A percentile compares a stretch with the other conserved stretches of the same genome.
Conservation (phyloP, 148 eudicot species). For the Talinum fruticosum region DNA sequence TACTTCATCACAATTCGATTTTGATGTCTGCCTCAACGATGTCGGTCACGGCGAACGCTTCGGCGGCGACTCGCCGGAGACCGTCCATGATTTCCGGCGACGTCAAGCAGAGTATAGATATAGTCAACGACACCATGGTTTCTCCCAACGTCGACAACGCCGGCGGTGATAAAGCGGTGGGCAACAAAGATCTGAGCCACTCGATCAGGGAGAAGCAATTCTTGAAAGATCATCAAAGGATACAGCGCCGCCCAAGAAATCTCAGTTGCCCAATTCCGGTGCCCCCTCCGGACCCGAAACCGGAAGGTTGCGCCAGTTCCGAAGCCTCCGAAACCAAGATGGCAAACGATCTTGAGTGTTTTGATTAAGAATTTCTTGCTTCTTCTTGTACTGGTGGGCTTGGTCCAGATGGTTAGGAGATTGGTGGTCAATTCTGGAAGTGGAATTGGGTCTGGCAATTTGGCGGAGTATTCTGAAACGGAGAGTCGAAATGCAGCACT, state of each 20-base stretch:
- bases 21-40: constrained; percentile 79
- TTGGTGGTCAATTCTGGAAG: constrained; percentile 30
- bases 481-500: constrained; percentile 63
- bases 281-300: constrained; percentile 24
- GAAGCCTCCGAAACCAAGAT: constrained; percentile 41
- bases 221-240: constrained; percentile 45
- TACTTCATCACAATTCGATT: neutral
- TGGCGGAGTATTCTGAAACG: constrained; percentile 39
- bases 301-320: constrained; percentile 27
- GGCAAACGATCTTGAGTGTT: constrained; percentile 60
- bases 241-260: constrained; percentile 24
- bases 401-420: constrained; percentile 59
- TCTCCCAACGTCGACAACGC: constrained; percentile 17
- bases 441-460: constrained; percentile 11
- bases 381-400: constrained; percentile 42
- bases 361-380: constrained; percentile 58
- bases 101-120: constrained; percentile 38
- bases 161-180: constrained; percentile 17
- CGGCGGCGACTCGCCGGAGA: constrained; percentile 51
- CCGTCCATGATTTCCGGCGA: constrained; percentile 39
- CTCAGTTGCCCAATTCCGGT: constrained; percentile 24
- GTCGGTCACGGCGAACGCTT: constrained; percentile 63
- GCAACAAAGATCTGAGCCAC: constrained; percentile 47
- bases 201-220: constrained; percentile 39
- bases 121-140: constrained; percentile 33